Percentiles rank a stretch among this genome's conserved stretches.
Evolutionary conservation across 176 grass and related monocot genomes (phyloP).

Genomic region (Dendrocalamus sinicus): DNA sequence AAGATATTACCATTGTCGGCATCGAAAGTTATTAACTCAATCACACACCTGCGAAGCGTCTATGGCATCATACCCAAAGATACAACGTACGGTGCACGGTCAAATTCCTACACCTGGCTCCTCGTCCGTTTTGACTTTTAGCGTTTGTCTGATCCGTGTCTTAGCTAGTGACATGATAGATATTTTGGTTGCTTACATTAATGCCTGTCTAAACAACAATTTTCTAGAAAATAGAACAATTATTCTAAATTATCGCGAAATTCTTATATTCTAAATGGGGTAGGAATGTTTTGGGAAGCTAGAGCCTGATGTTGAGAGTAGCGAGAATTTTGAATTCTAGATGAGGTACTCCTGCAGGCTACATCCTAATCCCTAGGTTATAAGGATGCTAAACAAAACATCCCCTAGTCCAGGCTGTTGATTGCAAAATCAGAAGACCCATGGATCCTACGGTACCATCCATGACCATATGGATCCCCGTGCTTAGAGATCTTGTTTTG

Average conservation of each 20-base stretch:
- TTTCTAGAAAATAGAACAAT: background rate
- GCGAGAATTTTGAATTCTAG: background rate
- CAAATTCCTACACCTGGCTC: background rate
- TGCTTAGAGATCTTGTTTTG: background rate
- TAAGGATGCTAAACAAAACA: background rate
- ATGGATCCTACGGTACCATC: background rate
- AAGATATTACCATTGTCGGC: slow-evolving; percentile 2
- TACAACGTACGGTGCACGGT: background rate
- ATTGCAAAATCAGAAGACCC: background rate
- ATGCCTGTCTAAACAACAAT: background rate
- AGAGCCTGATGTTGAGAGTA: background rate
- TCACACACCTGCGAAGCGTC: background rate
- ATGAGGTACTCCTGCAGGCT: background rate
- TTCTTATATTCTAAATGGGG: background rate
- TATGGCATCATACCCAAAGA: background rate
- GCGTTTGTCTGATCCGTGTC: background rate
- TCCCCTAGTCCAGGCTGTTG: background rate
- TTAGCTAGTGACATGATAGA: background rate
- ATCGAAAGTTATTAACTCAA: background rate
- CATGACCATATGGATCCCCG: background rate
- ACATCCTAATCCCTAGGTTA: background rate
- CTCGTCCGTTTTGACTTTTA: background rate
- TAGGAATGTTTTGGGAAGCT: background rate
- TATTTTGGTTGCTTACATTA: background rate
- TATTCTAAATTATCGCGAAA: background rate